These are phyloP conservation scores for Gnaphalium uliginosum DNA, from an alignment of 129 eudicot species.

Conservation along the genomic window DNA sequence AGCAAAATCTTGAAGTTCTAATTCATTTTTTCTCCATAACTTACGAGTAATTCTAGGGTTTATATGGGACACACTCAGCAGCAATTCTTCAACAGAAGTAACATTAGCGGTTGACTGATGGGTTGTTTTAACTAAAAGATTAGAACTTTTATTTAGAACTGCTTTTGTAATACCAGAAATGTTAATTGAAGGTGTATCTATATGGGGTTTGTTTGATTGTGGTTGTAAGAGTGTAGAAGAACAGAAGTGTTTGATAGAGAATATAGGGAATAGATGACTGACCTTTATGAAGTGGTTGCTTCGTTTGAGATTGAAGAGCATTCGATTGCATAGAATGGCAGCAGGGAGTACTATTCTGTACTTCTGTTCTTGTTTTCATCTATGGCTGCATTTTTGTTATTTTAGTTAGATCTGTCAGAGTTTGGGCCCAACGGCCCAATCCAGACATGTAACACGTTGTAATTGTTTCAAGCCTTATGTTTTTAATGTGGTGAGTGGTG, in stretches of 20 bases:
- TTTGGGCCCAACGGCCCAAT: not conserved
- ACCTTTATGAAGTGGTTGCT: not conserved
- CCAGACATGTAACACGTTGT: not conserved
- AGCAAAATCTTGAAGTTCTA: constrained; percentile 63
- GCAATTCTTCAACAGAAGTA: constrained; percentile 42
- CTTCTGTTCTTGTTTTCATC: constrained; percentile 22
- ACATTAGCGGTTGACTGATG: constrained; percentile 19
- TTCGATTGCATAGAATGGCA: constrained; percentile 30
- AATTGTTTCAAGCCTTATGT: not conserved
- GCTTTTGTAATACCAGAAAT: constrained; percentile 41
- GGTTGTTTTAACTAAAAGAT: constrained; percentile 13
- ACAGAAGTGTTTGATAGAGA: constrained; percentile 28
- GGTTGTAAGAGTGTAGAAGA: constrained; percentile 28
- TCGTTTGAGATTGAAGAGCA: constrained; percentile 34
- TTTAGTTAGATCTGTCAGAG: not conserved
- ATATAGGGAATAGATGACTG: not conserved
- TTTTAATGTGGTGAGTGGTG: no score
- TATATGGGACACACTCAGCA: constrained; percentile 45
- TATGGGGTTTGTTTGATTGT: constrained; percentile 28
- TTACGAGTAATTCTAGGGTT: constrained; percentile 62
- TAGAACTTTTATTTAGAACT: constrained; percentile 41
- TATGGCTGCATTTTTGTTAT: constrained; percentile 19
- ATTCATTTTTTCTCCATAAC: constrained; percentile 47
- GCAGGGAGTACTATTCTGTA: not conserved
- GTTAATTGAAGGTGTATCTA: constrained; percentile 27